Evolutionary conservation across 768 basidiomycete species (phyloP).

Genomic region (Podaxis rugospora): DNA sequence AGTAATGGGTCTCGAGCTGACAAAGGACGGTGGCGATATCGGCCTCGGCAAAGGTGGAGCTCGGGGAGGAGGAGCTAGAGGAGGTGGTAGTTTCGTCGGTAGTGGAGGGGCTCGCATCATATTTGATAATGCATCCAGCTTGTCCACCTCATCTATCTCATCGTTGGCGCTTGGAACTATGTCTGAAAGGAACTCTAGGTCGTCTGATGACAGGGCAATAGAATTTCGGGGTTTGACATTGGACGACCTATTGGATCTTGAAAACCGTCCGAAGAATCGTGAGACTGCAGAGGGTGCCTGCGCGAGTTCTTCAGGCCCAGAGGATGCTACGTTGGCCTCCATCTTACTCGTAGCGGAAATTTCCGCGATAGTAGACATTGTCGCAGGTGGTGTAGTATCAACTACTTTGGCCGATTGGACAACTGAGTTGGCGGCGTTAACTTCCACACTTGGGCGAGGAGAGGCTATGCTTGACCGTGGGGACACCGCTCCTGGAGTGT

Average conservation of each 20-base stretch:
- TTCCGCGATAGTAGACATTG: neutral
- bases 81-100: slow-evolving; percentile 41
- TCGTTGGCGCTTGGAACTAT: slow-evolving; percentile 54
- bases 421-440: neutral
- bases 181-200: slow-evolving; percentile 78
- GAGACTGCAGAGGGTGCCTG: slow-evolving; percentile 68
- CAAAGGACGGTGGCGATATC: neutral
- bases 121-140: slow-evolving; percentile 33
- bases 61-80: slow-evolving; percentile 33
- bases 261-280: slow-evolving; percentile 77
- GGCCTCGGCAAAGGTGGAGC: slow-evolving; percentile 14
- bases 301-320: slow-evolving; percentile 18
- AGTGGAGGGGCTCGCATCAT: slow-evolving; percentile 40
- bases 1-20: neutral
- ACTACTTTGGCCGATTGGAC: slow-evolving; percentile 4
- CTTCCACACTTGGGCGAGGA: slow-evolving; percentile 10
- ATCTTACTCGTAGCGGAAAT: neutral
- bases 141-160: slow-evolving; percentile 27
- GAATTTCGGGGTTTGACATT: slow-evolving; percentile 41
- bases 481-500: slow-evolving; percentile 16
- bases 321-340: neutral
- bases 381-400: neutral
- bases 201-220: slow-evolving; percentile 71
- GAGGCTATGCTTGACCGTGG: slow-evolving; percentile 15
- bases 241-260: slow-evolving; percentile 36